Evolutionary conservation across 306 rosid genomes (phyloP).

Genomic region (Carpinus viminea): DNA sequence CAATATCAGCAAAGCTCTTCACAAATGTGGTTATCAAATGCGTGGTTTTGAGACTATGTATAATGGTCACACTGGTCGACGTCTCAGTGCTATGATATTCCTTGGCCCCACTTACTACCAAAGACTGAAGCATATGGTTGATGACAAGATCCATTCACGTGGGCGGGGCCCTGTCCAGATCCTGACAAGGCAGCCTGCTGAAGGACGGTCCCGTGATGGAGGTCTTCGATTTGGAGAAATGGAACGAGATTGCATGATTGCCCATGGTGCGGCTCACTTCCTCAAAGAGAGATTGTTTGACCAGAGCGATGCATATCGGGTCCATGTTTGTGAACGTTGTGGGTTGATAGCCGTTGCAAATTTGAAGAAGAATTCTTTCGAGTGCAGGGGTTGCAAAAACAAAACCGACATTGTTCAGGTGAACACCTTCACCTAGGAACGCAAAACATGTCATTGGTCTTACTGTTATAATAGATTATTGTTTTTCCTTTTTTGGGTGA

Average conservation of each 20-base stretch:
- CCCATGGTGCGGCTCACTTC: conserved; percentile 96
- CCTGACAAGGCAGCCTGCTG: conserved; percentile 98
- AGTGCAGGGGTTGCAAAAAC: conserved; percentile 97
- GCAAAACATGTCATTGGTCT: not conserved
- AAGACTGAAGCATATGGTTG: conserved; percentile 96
- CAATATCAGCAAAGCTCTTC: conserved; percentile 91
- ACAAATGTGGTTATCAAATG: conserved; percentile 98
- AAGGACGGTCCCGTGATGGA: conserved; percentile 95
- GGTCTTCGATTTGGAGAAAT: conserved; percentile 97
- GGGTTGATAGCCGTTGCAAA: conserved; percentile 96
- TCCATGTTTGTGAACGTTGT: conserved; percentile 91
- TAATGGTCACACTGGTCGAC: conserved; percentile 95
- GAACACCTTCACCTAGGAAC: conserved; percentile 1
- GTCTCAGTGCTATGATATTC: conserved; percentile 85
- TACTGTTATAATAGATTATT: conserved; percentile 20
- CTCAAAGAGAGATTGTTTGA: conserved; percentile 92
- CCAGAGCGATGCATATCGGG: conserved; percentile 94
- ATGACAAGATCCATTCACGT: conserved; percentile 95
- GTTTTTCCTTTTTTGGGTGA: conserved; percentile 3
- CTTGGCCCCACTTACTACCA: conserved; percentile 97
- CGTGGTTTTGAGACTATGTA: conserved; percentile 99
- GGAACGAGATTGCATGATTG: conserved; percentile 99
- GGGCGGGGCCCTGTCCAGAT: conserved; percentile 98
- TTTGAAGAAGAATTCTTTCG: conserved; percentile 89
- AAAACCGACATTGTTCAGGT: conserved; percentile 99